Base-by-base conservation (phyloP, 2,329 filamentous ascomycete genomes). In the Aureobasidium pullulans region DNA sequence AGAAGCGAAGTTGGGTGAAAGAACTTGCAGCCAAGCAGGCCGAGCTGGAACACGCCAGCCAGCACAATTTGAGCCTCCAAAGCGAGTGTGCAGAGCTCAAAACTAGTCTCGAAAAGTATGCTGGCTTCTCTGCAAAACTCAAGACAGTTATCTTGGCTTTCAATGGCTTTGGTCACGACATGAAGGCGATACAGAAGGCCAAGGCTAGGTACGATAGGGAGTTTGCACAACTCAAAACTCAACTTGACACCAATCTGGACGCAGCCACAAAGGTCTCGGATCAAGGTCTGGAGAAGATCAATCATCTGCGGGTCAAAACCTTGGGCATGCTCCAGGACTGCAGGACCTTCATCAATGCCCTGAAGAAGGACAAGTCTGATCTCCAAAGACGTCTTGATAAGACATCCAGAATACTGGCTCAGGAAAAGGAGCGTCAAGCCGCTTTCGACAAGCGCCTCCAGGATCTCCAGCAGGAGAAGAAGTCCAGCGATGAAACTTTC, bases 11-110 rank as follows among this genome's bases (percentile, higher is more conserved):
- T 4, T 57, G 53, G 53, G 15, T 57, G 42, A 37, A n/a, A 19
- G 15, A 28, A 31, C 53, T 57, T 47, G 53, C 53, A 7, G 42
- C 42, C 19, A 57, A 46, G 34, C 53, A 57, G 34, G 42, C 43
- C 4, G 42, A 47, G 19, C 23, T 57, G 32, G 53, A 57, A 16
- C 28, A 57, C 19, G 23, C 34, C 15, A 40, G 47, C 8, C 31
- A n/a, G 19, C 42, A 57, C 13, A 57, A 23, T 4, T 13, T 11
- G 32, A 39, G 19, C 13, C 53, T 57, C 9, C 11, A 57, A 5
- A 11, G 13, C 34, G 42, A 57, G 43, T 47, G 53, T 15, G 10
- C 19, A 34, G 19, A 37, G 15, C 42, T 57, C 42, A 57, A 57
- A 39, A 15, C 6, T 15, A 37, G 34, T 13, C 19, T 57, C 15